These are phyloP conservation scores for Hypomyces perniciosus DNA, from an alignment of 2,329 filamentous ascomycete genomes.

Conservation along the genomic window DNA sequence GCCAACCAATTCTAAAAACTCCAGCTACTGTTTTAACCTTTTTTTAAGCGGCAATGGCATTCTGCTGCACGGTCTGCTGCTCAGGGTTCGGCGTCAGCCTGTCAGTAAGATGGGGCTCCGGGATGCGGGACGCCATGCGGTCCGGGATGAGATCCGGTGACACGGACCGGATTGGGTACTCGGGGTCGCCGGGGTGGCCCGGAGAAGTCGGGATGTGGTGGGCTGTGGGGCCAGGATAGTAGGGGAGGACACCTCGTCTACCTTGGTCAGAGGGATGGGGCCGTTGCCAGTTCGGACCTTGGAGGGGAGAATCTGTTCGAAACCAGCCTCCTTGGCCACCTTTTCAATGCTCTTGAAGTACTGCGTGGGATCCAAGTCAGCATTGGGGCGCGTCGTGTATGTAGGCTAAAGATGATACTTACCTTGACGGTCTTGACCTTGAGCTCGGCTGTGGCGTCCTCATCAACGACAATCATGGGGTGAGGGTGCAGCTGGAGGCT, in stretches of 20 bases:
- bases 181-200: constrained; percentile 47
- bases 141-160: constrained; percentile 58
- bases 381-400: neutral
- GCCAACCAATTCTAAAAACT: constrained; percentile 10
- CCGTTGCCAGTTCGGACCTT: constrained; percentile 49
- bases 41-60: constrained; percentile 16
- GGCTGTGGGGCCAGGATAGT: constrained; percentile 50
- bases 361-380: constrained; percentile 23
- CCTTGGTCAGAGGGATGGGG: constrained; percentile 31
- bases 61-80: constrained; percentile 26
- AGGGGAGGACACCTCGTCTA: constrained; percentile 38
- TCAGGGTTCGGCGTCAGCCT: constrained; percentile 46
- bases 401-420: constrained; percentile 14
- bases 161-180: constrained; percentile 49
- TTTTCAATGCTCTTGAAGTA: constrained; percentile 70
- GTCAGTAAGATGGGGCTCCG: constrained; percentile 39
- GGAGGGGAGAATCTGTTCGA: constrained; percentile 52
- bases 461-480: constrained; percentile 76
- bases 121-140: constrained; percentile 54
- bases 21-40: neutral
- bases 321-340: constrained; percentile 51
- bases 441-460: constrained; percentile 68
- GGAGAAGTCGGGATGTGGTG: constrained; percentile 48
- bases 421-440: constrained; percentile 68
- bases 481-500: constrained; percentile 74